Evolutionary conservation across 176 grass and related monocot genomes (phyloP).

Genomic region (Bonia amplexicaulis): DNA sequence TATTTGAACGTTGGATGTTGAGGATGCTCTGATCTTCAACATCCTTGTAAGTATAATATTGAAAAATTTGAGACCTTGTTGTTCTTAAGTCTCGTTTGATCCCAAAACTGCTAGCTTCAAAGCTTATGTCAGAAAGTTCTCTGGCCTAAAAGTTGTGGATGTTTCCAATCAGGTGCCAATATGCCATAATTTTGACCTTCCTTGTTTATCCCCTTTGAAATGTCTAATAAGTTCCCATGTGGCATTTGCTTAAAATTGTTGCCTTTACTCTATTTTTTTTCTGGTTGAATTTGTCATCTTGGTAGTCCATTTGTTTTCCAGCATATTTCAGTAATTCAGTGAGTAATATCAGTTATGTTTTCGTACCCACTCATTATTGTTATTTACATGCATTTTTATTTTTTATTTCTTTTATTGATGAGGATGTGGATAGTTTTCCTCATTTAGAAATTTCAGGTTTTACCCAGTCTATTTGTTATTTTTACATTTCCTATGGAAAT

Average conservation of each 20-base stretch:
- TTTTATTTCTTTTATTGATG: neutral
- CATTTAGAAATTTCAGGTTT: neutral
- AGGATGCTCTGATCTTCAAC: neutral
- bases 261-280: neutral
- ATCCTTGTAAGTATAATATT: neutral
- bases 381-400: neutral
- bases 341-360: neutral
- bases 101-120: neutral
- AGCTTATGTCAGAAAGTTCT: neutral
- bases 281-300: neutral
- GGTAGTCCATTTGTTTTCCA: neutral
- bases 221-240: neutral
- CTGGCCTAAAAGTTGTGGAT: neutral
- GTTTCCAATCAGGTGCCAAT: neutral
- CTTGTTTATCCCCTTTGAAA: neutral
- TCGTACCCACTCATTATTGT: neutral
- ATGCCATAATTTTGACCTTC: neutral
- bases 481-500: neutral
- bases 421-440: neutral
- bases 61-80: neutral
- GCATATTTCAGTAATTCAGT: neutral
- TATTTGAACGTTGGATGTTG: neutral
- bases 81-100: neutral
- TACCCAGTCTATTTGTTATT: neutral
- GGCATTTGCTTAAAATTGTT: neutral